Conservation (phyloP, 306 rosid genomes). For the Cicer judaicum region DNA sequence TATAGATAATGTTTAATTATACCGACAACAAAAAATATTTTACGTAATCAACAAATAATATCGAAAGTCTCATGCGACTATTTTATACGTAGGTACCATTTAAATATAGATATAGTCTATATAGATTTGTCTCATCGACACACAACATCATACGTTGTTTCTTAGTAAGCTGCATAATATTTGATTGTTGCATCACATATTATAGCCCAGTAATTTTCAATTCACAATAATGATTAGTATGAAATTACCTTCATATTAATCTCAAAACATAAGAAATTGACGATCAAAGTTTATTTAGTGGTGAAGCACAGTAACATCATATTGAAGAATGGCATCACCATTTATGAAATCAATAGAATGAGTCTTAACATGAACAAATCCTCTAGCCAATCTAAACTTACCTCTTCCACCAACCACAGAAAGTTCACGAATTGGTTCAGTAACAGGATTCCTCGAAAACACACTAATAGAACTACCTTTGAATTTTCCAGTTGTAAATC, state of each 20-base stretch:
- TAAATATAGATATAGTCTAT: too few species aligned
- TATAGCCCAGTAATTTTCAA: too few species aligned
- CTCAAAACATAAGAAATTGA: not conserved
- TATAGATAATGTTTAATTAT: too few species aligned
- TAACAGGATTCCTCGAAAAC: conserved; percentile 54
- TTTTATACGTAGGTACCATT: too few species aligned
- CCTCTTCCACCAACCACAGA: conserved; percentile 65
- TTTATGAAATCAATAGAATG: conserved; percentile 30
- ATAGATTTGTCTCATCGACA: too few species aligned
- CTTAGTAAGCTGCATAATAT: too few species aligned
- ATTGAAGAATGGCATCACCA: conserved; percentile 57
- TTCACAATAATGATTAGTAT: too few species aligned
- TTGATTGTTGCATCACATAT: too few species aligned
- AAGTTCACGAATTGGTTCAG: conserved; percentile 44
- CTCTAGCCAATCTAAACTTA: conserved; percentile 54
- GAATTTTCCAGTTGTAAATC: conserved; percentile 47
- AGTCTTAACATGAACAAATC: conserved; percentile 33
- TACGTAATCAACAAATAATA: too few species aligned
- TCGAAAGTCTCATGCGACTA: too few species aligned
- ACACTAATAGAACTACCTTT: conserved; percentile 53
- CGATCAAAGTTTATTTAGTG: not conserved
- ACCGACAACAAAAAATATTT: too few species aligned
- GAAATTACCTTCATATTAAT: not conserved
- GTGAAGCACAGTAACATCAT: conserved; percentile 49
- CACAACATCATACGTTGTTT: too few species aligned